A percentile compares a stretch with the other conserved stretches of the same genome.
phyloP scores from a whole-genome alignment of 2,329 filamentous ascomycete genomes.

The Exophiala sp. region DNA sequence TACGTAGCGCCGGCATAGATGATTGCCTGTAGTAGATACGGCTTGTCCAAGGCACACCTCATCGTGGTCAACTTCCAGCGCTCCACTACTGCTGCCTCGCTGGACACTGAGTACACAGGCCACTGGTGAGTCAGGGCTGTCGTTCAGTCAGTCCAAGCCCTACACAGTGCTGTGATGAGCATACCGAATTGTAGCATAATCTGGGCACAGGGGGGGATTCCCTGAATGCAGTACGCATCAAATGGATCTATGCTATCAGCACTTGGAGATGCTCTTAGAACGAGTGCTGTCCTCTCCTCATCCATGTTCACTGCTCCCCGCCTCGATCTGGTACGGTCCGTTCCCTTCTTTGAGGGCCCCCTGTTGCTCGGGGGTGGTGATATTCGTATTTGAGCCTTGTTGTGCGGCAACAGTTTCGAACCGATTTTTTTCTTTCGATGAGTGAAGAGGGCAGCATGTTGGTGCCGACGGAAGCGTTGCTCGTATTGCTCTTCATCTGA shows the following conservation, averaged over 20 bases:
- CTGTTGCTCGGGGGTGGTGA: background rate
- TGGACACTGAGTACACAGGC: background rate
- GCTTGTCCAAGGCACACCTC: background rate
- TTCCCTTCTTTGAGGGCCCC: background rate
- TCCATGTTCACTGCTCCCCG: background rate
- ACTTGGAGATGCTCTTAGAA: background rate
- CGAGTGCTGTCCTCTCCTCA: background rate
- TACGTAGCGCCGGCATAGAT: conserved; percentile 3
- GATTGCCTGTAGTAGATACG: background rate
- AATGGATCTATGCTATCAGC: background rate
- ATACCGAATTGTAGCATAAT: conserved; percentile 2
- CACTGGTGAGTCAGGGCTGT: conserved; percentile 3
- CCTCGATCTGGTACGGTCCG: background rate
- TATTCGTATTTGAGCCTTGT: background rate
- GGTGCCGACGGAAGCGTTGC: background rate
- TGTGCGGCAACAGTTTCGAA: too few relatives aligned
- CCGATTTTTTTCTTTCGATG: background rate
- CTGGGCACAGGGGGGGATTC: background rate
- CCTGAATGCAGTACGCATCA: background rate
- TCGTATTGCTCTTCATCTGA: background rate
- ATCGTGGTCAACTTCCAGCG: background rate
- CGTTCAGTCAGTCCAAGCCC: background rate
- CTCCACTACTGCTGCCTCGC: background rate
- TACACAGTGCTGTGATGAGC: background rate
- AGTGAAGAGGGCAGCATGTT: background rate